Percentiles rank a stretch among this genome's conserved stretches.
These are phyloP conservation scores for Gautieria morchelliformis DNA, from an alignment of 768 basidiomycete species.

Conservation along the genomic window DNA sequence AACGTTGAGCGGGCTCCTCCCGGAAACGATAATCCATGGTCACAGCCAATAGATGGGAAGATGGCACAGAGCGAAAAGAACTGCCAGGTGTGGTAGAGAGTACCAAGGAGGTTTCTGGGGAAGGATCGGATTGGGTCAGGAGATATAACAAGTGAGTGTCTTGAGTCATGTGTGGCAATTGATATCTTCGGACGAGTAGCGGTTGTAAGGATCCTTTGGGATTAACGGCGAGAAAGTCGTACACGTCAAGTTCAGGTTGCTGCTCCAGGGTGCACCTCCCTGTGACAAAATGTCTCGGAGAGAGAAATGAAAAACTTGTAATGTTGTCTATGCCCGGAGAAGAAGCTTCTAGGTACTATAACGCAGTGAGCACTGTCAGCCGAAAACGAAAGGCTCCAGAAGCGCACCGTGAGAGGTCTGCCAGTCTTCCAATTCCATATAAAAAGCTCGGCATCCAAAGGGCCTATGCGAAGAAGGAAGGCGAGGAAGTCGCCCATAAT, in stretches of 20 bases:
- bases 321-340: conserved; percentile 5
- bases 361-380: background rate
- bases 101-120: background rate
- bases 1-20: too few relatives aligned
- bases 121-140: conserved; percentile 2
- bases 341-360: background rate
- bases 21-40: background rate
- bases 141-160: background rate
- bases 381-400: background rate
- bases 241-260: too few relatives aligned
- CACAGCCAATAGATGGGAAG: background rate
- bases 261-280: too few relatives aligned
- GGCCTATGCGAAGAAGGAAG: conserved; percentile 31
- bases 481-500: conserved; percentile 43
- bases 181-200: background rate
- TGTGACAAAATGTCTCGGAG: too few relatives aligned
- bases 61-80: background rate
- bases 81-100: background rate
- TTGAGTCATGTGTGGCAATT: background rate
- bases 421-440: conserved; percentile 66
- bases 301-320: too few relatives aligned
- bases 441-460: conserved; percentile 35
- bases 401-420: conserved; percentile 36
- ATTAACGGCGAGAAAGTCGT: too few relatives aligned
- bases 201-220: background rate